Evolutionary conservation across 306 rosid genomes (phyloP).

Genomic region (Sphenostylis stenocarpa): DNA sequence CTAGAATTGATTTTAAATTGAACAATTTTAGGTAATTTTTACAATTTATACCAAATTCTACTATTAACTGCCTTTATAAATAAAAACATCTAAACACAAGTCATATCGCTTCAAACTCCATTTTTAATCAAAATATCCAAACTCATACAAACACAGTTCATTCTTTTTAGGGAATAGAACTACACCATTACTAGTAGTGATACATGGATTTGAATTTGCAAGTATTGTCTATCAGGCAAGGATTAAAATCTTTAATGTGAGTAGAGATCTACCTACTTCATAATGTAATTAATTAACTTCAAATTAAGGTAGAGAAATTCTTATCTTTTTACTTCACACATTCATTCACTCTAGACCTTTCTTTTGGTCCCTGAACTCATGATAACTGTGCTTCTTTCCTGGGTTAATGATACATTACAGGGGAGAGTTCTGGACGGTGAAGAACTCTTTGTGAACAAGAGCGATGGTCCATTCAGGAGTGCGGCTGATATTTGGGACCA

Average conservation of each 20-base stretch:
- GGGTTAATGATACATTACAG: conserved; percentile 30
- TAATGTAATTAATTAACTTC: background rate
- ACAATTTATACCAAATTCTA: no score
- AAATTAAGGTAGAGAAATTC: background rate
- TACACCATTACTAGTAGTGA: background rate
- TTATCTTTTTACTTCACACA: background rate
- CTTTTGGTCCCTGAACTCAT: background rate
- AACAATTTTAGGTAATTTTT: no score
- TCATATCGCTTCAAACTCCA: no score
- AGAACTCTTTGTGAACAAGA: conserved; percentile 45
- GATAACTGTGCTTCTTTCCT: background rate
- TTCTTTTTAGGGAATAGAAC: background rate
- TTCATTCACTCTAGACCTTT: background rate
- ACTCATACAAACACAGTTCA: background rate
- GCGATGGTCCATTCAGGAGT: conserved; percentile 44
- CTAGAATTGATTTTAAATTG: no score
- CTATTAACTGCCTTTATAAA: no score
- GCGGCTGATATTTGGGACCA: conserved; percentile 45
- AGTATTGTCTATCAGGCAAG: background rate
- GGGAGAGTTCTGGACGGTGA: conserved; percentile 49
- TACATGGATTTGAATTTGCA: background rate
- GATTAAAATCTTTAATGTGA: background rate
- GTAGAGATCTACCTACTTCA: no score
- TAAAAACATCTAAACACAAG: no score
- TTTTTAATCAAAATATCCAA: no score